Base-by-base conservation (phyloP, 345 rosid species). In the Sonneratia caseolaris region DNA sequence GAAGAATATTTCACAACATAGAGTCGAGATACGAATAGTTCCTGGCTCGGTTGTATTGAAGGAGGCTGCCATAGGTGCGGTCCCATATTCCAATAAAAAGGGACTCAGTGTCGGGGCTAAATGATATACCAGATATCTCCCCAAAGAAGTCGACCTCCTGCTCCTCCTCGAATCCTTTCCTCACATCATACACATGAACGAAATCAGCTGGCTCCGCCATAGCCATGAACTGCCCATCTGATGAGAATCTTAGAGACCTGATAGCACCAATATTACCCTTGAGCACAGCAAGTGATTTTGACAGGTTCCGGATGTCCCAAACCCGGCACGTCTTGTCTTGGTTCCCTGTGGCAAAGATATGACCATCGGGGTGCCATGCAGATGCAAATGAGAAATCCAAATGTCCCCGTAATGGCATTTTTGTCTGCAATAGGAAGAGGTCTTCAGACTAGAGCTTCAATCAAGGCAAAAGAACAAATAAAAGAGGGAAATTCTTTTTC, bases 81-180 rank as follows among this genome's bases (percentile, higher is more conserved):
- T 86, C 88, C 88, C 88, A 84, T 73, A 84, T 86, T 64, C 90
- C 90, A 72, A 86, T 70, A 70, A 79, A 86, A 21, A 86, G 81
- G 12, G 88, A 76, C 68, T 84, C 88, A 8, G 88, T 82, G 68
- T 86, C 90, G 0, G 88, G 90, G 71, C 90, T 86, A 69, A 86
- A 84, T 49, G 90, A 82, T 66, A 84, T 75, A 2, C 90, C 90
- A 22, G 90, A 84, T 72, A 86, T 86, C 84, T 86, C 88, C 35
- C 90, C 90, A 67, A 86, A 86, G 76, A 86, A 84, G 76, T 86
- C 90, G 10, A 86, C 80, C 80, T 84, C 90, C 80, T 84, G 90
- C 75, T 84, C 87, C 70, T 84, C 83, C 76, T 81, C 88, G 65
- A 74, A 86, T 69, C 85, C 86, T 37, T 74, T 81, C 72, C 78